Base-by-base conservation (phyloP, 2,329 filamentous ascomycete genomes). In the Dichotomopilus funicola region DNA sequence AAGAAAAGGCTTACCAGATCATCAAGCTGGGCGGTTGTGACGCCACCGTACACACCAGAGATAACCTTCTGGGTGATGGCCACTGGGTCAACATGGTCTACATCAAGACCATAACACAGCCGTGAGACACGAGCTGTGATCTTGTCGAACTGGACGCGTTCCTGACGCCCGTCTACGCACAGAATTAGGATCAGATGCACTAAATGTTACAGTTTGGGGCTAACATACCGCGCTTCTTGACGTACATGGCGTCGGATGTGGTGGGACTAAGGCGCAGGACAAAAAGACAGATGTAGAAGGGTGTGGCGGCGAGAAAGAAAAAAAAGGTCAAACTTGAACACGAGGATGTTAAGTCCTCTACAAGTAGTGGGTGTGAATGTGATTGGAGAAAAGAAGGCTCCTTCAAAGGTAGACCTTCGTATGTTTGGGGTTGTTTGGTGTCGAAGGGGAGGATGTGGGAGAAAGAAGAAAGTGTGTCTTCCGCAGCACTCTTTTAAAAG, bases 131-230 rank as follows among this genome's bases (percentile, higher is more conserved):
- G 91, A 67, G 94, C 94, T 69, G 94, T 97, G 83, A 99, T 99
- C 80, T 99, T 99, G 82, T 99, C 94, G 79, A 99, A 99, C 74
- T 99, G 94, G 63, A 99, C 94, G 74, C 94, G 94, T 82, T 99
- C 94, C 80, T 97, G 96, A 80, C 94, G 94, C 77, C 92, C 92
- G 82, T 99, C 94, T 97, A 54, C 9, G 12, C 8, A 27, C 19
- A 27, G 31, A 7, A n/a, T 65, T 55, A 75, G 69, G 49, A 48
- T 45, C 34, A 36, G 44, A 4, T 19, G 35, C 9, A 8, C 13
- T 19, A 9, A 8, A 5, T 11, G 10, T 31, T 27, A 31, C 9
- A 27, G 53, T 19, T 4, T 8, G 9, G 19, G 27, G 33, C 31
- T 53, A 61, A 75, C 79, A 64, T 75, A 82, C 80, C 80, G 69